phyloP scores from a whole-genome alignment of 2,329 filamentous ascomycete genomes.

The Diaporthe amygdali region DNA sequence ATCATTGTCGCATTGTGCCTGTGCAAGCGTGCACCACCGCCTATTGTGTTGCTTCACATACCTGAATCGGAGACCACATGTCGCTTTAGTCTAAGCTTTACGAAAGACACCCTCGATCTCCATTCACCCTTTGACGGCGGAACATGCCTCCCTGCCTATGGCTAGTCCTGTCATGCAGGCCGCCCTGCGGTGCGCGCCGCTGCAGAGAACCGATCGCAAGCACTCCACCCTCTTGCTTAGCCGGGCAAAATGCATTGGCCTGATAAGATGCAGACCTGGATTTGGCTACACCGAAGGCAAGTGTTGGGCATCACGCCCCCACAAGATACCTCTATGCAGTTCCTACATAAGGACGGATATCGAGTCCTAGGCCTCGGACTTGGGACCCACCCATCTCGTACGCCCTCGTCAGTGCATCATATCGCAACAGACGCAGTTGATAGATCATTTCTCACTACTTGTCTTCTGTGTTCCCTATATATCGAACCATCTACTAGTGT shows the following conservation, averaged over 20 bases:
- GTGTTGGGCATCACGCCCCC: background rate
- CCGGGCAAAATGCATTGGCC: background rate
- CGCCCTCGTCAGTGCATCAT: background rate
- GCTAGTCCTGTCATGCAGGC: background rate
- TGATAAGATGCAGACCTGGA: background rate
- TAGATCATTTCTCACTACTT: background rate
- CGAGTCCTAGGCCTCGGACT: background rate
- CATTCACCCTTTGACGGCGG: background rate
- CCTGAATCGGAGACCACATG: background rate
- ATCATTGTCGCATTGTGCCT: background rate
- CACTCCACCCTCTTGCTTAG: background rate
- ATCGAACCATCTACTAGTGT: background rate
- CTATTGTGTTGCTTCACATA: background rate
- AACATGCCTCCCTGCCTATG: background rate
- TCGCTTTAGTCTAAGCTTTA: background rate
- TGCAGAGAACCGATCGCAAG: background rate
- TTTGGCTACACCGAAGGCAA: background rate
- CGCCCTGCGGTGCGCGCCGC: conserved; percentile 9
- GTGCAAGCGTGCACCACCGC: background rate
- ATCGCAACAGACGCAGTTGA: background rate
- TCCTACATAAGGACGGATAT: background rate
- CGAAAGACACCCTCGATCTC: background rate
- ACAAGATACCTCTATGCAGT: background rate
- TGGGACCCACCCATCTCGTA: background rate
- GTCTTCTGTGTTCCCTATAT: background rate